Base-by-base conservation (phyloP, 192 early-diverging fungal species). In the Neocallimastix lanati region DNA sequence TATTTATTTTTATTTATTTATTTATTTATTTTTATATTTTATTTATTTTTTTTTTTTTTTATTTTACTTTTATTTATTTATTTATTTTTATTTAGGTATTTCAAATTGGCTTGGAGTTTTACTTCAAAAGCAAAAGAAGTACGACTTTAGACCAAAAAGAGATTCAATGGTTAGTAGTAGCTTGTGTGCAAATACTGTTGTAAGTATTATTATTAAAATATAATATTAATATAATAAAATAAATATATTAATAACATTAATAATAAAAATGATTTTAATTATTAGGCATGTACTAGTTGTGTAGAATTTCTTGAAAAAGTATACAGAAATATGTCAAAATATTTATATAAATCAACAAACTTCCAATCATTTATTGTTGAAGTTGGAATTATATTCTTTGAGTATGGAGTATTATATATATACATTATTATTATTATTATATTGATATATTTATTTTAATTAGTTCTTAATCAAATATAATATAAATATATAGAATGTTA, bases 141-240 rank as follows among this genome's bases (percentile, higher is more conserved):
- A 87, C n/a, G 97, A 99, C 81, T 99, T 94, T 81, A 89, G 90
- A 40, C 94, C 95, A 27, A 94, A 92, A 80, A 96, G 98, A 80
- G 96, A 96, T 76, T 90, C 50, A 9, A 67, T 67, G 7, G 11
- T 67, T 25, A 67, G 50, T 67, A 67, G 50, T 67, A 67, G 50
- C 11, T 67, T 67, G n/a, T 67, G 50, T n/a, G 2, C 50, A 9
- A 67, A 67, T 67, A 67, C 50, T n/a, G 1, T 14, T 12, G 36
- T 37, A 13, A 37, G 36, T 37, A 37, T n/a, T n/a, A n/a, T n/a
- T n/a, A n/a, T n/a, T n/a, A n/a, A n/a, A n/a, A n/a, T n/a, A n/a
- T n/a, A n/a, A n/a, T n/a, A n/a, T n/a, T n/a, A n/a, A n/a, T n/a
- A n/a, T n/a, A n/a, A n/a, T n/a, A n/a, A n/a, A 13, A 37, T 13